A percentile compares a stretch with the other conserved stretches of the same genome.
Conservation (phyloP, 306 rosid species). For the Vicia sativa region DNA sequence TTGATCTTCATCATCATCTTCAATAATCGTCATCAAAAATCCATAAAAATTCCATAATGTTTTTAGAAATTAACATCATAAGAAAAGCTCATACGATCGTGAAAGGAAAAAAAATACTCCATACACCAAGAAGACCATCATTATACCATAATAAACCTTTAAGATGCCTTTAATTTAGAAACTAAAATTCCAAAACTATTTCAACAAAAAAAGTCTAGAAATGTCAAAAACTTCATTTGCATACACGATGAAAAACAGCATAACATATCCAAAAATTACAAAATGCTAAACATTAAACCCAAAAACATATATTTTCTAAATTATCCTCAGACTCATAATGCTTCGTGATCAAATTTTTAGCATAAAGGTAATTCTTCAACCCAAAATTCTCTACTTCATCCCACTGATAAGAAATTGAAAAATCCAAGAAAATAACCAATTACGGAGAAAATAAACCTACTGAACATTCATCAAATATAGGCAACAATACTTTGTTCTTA, state of each 20-base stretch:
- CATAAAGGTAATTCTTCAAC: slow-evolving; percentile 78
- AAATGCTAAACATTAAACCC: background rate
- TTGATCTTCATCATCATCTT: too few relatives aligned
- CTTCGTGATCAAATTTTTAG: slow-evolving; percentile 91
- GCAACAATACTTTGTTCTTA: slow-evolving; percentile 40
- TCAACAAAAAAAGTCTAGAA: slow-evolving; percentile 60
- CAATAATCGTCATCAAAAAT: too few relatives aligned
- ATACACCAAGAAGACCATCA: slow-evolving; percentile 42
- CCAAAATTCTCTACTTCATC: slow-evolving; percentile 52
- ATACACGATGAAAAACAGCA: slow-evolving; percentile 50
- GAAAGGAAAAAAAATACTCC: slow-evolving; percentile 60
- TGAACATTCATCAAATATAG: slow-evolving; percentile 48
- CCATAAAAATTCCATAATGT: too few relatives aligned
- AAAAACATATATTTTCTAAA: slow-evolving; percentile 3
- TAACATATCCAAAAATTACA: slow-evolving; percentile 26
- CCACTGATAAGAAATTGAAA: slow-evolving; percentile 51
- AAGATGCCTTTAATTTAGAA: slow-evolving; percentile 24
- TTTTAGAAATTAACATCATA: too few relatives aligned
- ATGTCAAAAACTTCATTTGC: slow-evolving; percentile 73
- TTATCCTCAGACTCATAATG: slow-evolving; percentile 34
- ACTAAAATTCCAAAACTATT: slow-evolving; percentile 32
- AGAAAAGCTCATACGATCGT: slow-evolving; percentile 45
- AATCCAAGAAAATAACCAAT: slow-evolving; percentile 60
- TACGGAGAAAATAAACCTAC: slow-evolving; percentile 66
- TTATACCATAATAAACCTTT: background rate